Evolutionary conservation across 441 rosid species (phyloP).

Genomic region (Hura crepitans): DNA sequence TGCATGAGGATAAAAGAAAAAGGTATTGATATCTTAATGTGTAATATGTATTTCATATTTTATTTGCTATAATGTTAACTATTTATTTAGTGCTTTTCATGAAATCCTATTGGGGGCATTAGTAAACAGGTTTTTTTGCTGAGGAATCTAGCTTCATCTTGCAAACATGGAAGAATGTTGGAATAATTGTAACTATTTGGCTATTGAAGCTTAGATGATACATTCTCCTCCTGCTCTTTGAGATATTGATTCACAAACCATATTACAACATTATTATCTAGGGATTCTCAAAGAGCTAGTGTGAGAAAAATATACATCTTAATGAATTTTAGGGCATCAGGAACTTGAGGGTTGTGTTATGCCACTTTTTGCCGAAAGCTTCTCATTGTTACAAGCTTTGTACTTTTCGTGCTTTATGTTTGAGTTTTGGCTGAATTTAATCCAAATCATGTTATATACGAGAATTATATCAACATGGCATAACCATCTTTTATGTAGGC

Average conservation of each 20-base stretch:
- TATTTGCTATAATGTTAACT: not conserved
- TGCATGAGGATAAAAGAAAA: not conserved
- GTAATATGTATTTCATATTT: not conserved
- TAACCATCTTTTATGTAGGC: not conserved
- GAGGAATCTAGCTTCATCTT: not conserved
- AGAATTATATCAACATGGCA: not conserved
- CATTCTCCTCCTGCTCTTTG: not conserved
- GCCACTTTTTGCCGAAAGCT: conserved; percentile 4
- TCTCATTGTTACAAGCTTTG: not conserved
- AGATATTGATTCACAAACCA: too few species aligned
- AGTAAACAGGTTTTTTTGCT: not conserved
- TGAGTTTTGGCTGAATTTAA: not conserved
- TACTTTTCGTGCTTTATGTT: not conserved
- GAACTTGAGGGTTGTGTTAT: not conserved
- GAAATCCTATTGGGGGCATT: not conserved
- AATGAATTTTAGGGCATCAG: not conserved
- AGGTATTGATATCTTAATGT: not conserved
- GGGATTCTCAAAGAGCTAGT: not conserved
- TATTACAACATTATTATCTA: not conserved
- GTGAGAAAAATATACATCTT: not conserved
- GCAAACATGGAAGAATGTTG: not conserved
- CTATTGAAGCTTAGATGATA: not conserved
- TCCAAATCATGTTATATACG: not conserved
- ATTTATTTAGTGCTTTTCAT: too few species aligned
- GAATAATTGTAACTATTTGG: not conserved